Evolutionary conservation across 2,329 filamentous ascomycete species (phyloP), one percentile per base, ranked within the genome.

Genomic region (Helotiales sp.): DNA sequence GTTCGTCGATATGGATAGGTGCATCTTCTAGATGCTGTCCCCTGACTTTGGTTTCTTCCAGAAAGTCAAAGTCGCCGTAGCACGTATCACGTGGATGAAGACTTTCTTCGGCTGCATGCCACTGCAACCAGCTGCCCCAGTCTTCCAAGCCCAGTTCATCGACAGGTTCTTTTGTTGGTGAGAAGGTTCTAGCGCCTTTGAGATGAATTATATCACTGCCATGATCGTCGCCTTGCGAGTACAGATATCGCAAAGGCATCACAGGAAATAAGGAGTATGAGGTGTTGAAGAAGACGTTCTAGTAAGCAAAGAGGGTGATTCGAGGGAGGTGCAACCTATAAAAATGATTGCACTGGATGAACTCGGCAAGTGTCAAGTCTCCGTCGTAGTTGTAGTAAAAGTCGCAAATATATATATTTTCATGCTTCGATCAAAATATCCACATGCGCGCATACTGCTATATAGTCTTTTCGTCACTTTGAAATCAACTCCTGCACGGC

Each of bases 91-190:
- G 53, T 9, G 59, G 52, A 24, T 31, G 42, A 15, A 34, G 56
- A 40, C 56, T 59, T 12, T 27, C 22, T 10, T 54, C n/a, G n/a
- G 29, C 22, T 15, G 31, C 40, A 33, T 59, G 57, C 60, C 60
- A 62, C 19, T 17, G 38, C 60, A 62, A 57, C 60, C 60, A 62
- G 2, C 55, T 48, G 12, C 57, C 40, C 57, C 57, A 62, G 27
- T 59, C 51, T 40, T 58, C 60, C 9, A 52, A 27, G 22, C 44
- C 54, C 12, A 59, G 31, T 17, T 33, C 54, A 31, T 48, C 38
- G 34, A 50, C 52, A 47, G 55, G 59, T 24, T 51, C 47, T 34
- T 58, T 57, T 24, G 59, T 54, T 19, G 55, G 53, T 54, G 34
- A 17, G 57, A n/a, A 36, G 19, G 36, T 29, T 44, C 9, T 3